A percentile compares a stretch with the other conserved stretches of the same genome.
Evolutionary conservation across 2,329 filamentous ascomycete species (phyloP).

Genomic region (Penicillium psychrosexuale): DNA sequence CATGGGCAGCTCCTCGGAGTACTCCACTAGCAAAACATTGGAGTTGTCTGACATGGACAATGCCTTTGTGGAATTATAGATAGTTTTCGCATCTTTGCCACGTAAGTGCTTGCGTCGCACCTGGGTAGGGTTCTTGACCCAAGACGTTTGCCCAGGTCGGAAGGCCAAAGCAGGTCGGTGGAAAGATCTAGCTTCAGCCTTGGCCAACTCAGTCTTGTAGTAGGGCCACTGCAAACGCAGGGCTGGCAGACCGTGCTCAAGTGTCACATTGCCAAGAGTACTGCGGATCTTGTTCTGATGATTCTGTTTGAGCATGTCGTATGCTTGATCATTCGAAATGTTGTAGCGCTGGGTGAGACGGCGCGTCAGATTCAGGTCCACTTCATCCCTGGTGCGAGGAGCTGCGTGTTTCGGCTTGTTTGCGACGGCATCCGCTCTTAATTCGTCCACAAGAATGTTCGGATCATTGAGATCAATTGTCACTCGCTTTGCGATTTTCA

Average conservation of each 20-base stretch:
- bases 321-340: conserved; percentile 92
- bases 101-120: conserved; percentile 81
- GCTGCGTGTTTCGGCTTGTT: conserved; percentile 49
- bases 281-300: conserved; percentile 94
- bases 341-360: conserved; percentile 83
- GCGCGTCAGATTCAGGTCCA: conserved; percentile 68
- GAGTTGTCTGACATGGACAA: conserved; percentile 87
- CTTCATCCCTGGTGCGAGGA: conserved; percentile 50
- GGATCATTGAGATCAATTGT: conserved; percentile 86
- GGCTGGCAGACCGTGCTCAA: conserved; percentile 92
- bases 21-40: conserved; percentile 82
- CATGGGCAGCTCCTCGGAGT: conserved; percentile 88
- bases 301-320: conserved; percentile 93
- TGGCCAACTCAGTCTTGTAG: conserved; percentile 79
- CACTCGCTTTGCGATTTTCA: conserved; percentile 72
- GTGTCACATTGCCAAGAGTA: conserved; percentile 82
- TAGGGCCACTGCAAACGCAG: conserved; percentile 91
- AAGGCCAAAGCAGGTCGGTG: conserved; percentile 78
- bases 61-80: conserved; percentile 77
- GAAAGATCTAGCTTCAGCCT: conserved; percentile 72
- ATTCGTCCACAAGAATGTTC: conserved; percentile 76
- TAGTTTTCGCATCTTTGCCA: conserved; percentile 70
- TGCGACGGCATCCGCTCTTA: conserved; percentile 60
- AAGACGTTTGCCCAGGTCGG: conserved; percentile 65
- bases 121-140: conserved; percentile 68